A percentile compares a stretch with the other conserved stretches of the same genome.
Conservation (phyloP, 2,329 filamentous ascomycete genomes). For the Trichothecium roseum region DNA sequence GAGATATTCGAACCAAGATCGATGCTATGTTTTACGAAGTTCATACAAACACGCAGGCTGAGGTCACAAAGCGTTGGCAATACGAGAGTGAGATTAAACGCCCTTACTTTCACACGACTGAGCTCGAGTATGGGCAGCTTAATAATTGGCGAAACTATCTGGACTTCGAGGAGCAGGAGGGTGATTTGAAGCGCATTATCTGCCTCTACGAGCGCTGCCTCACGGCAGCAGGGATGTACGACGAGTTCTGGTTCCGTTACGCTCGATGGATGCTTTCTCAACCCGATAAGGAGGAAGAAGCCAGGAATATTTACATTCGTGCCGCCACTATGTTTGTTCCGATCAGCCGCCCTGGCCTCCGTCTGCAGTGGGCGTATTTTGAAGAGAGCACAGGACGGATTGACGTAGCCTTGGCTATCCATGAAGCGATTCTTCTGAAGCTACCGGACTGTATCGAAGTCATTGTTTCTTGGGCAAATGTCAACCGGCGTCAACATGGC, state of each 20-base stretch:
- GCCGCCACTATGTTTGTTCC: conserved; percentile 80
- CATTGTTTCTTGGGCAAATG: conserved; percentile 77
- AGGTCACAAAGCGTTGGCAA: conserved; percentile 88
- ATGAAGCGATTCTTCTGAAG: conserved; percentile 65
- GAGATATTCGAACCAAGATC: conserved; percentile 69
- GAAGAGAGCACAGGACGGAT: conserved; percentile 75
- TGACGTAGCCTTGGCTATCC: conserved; percentile 74
- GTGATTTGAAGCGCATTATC: conserved; percentile 61
- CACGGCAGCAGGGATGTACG: conserved; percentile 87
- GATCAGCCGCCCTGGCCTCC: conserved; percentile 71
- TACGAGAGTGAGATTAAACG: conserved; percentile 93
- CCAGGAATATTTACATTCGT: conserved; percentile 83
- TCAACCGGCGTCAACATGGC: conserved; percentile 73
- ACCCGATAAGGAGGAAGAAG: conserved; percentile 73
- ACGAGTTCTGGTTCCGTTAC: conserved; percentile 98
- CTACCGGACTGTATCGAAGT: conserved; percentile 79
- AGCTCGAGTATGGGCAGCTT: conserved; percentile 77
- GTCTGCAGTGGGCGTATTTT: conserved; percentile 88
- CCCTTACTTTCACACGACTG: conserved; percentile 92
- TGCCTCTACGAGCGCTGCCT: conserved; percentile 92
- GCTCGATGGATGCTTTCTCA: conserved; percentile 86
- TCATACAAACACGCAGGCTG: conserved; percentile 72
- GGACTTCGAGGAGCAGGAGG: conserved; percentile 86
- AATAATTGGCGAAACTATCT: conserved; percentile 93
- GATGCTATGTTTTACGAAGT: conserved; percentile 72